Evolutionary conservation across 257 asterid genomes (phyloP).

Genomic region (Solanum tacnaense): DNA sequence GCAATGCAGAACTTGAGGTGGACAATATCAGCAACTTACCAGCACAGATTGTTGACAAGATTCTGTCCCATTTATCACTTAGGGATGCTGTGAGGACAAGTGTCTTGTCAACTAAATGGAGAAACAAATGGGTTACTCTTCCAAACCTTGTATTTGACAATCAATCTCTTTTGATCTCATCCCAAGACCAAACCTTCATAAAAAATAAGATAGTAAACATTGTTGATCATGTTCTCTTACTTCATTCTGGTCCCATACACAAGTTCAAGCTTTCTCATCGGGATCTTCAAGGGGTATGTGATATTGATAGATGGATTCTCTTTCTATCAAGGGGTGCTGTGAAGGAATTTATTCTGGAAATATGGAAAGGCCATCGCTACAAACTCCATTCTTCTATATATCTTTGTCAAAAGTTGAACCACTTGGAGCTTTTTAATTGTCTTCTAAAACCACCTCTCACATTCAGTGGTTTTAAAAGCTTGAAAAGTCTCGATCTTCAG

Average conservation of each 20-base stretch:
- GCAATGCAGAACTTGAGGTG: constrained; percentile 34
- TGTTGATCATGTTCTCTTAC: constrained; percentile 78
- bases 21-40: constrained; percentile 75
- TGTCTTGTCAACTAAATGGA: constrained; percentile 77
- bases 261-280: constrained; percentile 91
- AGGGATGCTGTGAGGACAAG: constrained; percentile 87
- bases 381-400: constrained; percentile 74
- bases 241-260: constrained; percentile 71
- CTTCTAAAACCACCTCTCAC: constrained; percentile 57
- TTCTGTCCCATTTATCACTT: constrained; percentile 67
- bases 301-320: constrained; percentile 90
- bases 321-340: constrained; percentile 72
- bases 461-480: constrained; percentile 63
- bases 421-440: constrained; percentile 89
- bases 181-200: constrained; percentile 60
- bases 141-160: constrained; percentile 79
- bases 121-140: constrained; percentile 87
- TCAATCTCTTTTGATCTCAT: constrained; percentile 60
- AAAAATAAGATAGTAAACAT: constrained; percentile 73
- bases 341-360: constrained; percentile 77
- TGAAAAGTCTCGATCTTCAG: constrained; percentile 95
- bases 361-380: constrained; percentile 96
- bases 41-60: constrained; percentile 66
- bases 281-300: constrained; percentile 85
- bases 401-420: constrained; percentile 62